Base-by-base conservation (phyloP, 2,329 filamentous ascomycete genomes). In the Bimuria novae-zelandiae region DNA sequence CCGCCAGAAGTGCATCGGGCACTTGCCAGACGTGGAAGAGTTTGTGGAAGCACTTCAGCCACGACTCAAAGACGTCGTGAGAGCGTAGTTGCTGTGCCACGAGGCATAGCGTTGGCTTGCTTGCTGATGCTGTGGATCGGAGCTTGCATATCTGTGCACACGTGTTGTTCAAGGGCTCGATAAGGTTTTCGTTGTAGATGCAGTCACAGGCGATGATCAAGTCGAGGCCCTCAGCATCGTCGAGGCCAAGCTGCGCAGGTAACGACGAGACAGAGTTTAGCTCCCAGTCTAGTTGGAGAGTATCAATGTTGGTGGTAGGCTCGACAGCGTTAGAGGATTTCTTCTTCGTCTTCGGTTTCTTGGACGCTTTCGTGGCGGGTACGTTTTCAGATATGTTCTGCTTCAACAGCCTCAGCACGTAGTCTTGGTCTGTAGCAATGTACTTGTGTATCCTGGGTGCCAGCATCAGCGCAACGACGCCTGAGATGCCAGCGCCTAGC, bases 51-150 rank as follows among this genome's bases (percentile, higher is more conserved):
- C 83, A 82, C 56, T 78, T 79, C 43, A 96, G 75, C 90, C 92
- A 97, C 12, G 80, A 77, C 63, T 93, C 87, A 63, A 97, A 94
- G 5, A 97, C 90, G 29, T 92, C 88, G 2, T 89, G 84, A 23
- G 90, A 87, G 25, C 94, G 85, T 43, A 97, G 82, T 74, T 97
- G 93, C 77, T 97, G 93, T 21, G 90, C 93, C 45, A 97, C 82
- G 5, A 97, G 75, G 67, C 89, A 92, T 0, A 96, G 61, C 4
- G 89, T 88, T 2, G 88, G 82, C 41, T 52, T 64, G 10, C 59
- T 51, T 1, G 46, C 29, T 1, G 52, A 29, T 7, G 43, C 23
- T n/a, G 41, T 29, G 6, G 50, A 43, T n/a, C 86, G 79, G 14
- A 93, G 73, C 8, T 76, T 76, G 72, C 91, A 96, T 21, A 86